These are phyloP conservation scores for Pyrenochaeta sp. DNA, from an alignment of 2,329 filamentous ascomycete genomes.

Conservation along the genomic window DNA sequence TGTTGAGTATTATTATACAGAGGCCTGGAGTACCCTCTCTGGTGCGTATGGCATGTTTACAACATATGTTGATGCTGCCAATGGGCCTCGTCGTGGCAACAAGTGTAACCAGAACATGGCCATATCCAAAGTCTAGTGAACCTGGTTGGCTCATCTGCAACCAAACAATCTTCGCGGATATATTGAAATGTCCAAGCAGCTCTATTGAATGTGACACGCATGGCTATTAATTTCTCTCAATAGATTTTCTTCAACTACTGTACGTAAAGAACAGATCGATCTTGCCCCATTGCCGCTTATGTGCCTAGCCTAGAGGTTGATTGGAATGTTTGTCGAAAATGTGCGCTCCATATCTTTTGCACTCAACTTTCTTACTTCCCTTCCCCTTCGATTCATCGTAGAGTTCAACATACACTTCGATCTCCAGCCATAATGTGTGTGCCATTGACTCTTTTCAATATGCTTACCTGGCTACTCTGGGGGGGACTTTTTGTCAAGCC, in stretches of 20 bases:
- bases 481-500: constrained; percentile 13
- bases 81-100: constrained; percentile 19
- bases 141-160: constrained; percentile 31
- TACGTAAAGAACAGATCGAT: constrained; percentile 31
- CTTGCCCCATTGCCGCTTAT: constrained; percentile 13
- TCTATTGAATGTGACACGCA: constrained; percentile 14
- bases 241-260: constrained; percentile 25
- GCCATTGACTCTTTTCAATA: constrained; percentile 1
- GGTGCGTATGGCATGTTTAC: no score
- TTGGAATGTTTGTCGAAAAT: background rate
- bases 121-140: constrained; percentile 12
- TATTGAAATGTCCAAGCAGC: constrained; percentile 22
- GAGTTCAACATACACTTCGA: background rate
- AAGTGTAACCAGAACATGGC: constrained; percentile 30
- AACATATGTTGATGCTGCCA: constrained; percentile 1
- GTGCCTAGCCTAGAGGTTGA: constrained; percentile 6
- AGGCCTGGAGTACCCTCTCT: no score
- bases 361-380: background rate
- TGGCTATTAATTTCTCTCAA: constrained; percentile 34
- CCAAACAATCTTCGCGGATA: constrained; percentile 33
- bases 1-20: no score
- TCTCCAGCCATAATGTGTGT: background rate
- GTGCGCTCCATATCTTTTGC: background rate
- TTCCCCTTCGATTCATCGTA: background rate
- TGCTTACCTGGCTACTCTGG: constrained; percentile 26